phyloP scores from a whole-genome alignment of 2,329 filamentous ascomycete species.

The Xylariaceae sp. region DNA sequence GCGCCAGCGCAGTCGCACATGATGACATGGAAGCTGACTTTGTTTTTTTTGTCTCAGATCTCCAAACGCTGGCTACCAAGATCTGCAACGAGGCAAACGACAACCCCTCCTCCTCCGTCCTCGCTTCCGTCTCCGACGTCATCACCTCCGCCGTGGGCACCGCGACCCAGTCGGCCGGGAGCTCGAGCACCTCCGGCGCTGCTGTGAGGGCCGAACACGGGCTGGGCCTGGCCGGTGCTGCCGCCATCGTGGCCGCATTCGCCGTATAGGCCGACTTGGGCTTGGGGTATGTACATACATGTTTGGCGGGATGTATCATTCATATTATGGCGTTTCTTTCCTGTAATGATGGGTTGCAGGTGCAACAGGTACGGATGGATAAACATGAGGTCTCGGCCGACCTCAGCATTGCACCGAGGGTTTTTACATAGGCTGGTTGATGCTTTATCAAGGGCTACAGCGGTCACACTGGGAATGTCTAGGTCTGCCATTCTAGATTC shows the following conservation, averaged over 20 bases:
- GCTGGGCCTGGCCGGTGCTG: conserved; percentile 20
- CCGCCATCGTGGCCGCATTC: conserved; percentile 17
- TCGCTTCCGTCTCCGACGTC: conserved; percentile 22
- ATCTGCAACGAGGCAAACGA: conserved; percentile 19
- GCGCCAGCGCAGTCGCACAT: no score
- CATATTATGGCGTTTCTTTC: no score
- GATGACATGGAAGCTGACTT: conserved; percentile 1
- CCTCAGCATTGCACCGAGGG: no score
- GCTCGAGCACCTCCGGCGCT: conserved; percentile 12
- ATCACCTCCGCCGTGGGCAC: conserved; percentile 20
- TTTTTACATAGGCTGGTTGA: no score
- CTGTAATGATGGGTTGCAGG: no score
- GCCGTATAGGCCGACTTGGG: conserved; percentile 19
- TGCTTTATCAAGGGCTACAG: no score
- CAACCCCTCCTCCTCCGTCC: conserved; percentile 17
- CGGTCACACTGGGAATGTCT: no score
- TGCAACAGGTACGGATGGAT: no score
- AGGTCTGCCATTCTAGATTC: no score
- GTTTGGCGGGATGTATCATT: no score
- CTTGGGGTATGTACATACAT: no score
- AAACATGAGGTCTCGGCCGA: no score
- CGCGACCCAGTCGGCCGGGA: conserved; percentile 4
- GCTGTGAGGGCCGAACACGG: conserved; percentile 19
- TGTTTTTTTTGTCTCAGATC: conserved; percentile 9
- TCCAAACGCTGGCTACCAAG: conserved; percentile 13